Base-by-base conservation (phyloP, 225 moss, liverwort and hornwort species). In the Pseudoscleropodium purum region DNA sequence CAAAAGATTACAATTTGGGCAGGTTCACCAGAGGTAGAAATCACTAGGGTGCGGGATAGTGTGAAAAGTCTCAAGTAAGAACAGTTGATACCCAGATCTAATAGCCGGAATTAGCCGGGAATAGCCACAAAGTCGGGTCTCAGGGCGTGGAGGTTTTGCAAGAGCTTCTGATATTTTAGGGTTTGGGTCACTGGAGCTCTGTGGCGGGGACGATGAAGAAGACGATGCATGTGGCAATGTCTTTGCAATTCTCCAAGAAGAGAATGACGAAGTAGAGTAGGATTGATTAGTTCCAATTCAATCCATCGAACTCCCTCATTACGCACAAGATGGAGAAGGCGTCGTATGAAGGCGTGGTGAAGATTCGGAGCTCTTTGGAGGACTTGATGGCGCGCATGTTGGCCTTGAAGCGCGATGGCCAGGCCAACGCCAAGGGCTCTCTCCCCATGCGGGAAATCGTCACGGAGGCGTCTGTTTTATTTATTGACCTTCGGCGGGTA, bases 401-500 rank as follows among this genome's bases (percentile, higher is more conserved):
- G 85, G 93, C 92, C 37, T 92, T 95, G 91, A 99, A 99, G 92
- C 95, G 95, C 88, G 96, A 97, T 79, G 93, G 94, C 56, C 93
- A 92, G 90, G 92, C 89, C 82, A 94, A 91, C 82, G 89, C 91
- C 43, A 93, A 92, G 75, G 89, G 89, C 56, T 93, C 90, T 52
- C 60, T 94, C 65, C 91, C 94, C 66, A 85, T 97, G 93, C 94
- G 96, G n/a, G 97, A 97, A 86, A 94, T 99, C n/a, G 90, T 99
- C 78, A 99, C 99, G 18, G 96, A 96, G 84, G 94, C 97, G 30
- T 97, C 97, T 51, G 99, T 99, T 54, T 91, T 95, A 84, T 99
- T 97, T 75, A 94, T 97, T 45, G 97, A 99, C 51, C 92, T 99
- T 57, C 95, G 99, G 36, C 95, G 97, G 96, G 97, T 99, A 83